phyloP scores from a whole-genome alignment of 2,329 filamentous ascomycete species.

The Dactylonectria estremocensis region DNA sequence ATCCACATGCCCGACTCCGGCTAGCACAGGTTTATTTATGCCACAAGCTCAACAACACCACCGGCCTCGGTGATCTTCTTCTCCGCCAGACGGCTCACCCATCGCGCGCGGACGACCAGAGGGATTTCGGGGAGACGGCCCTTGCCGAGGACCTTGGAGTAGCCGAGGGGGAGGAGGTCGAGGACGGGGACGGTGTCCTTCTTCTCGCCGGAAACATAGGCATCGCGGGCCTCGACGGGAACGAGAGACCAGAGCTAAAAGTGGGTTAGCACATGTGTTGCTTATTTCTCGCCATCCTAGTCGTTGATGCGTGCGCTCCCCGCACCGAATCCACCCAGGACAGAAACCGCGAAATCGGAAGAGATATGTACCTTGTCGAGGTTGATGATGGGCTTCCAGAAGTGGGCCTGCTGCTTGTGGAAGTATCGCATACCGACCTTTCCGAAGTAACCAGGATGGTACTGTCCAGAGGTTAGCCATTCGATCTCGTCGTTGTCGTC shows the following conservation, averaged over 20 bases:
- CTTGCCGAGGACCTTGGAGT: conserved; percentile 99
- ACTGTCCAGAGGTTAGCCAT: conserved; percentile 67
- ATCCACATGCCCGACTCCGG: conserved; percentile 53
- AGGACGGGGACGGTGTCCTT: conserved; percentile 96
- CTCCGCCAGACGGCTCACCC: conserved; percentile 96
- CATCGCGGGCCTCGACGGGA: conserved; percentile 91
- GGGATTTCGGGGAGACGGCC: conserved; percentile 94
- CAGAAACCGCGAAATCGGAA: conserved; percentile 31
- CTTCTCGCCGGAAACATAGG: conserved; percentile 86
- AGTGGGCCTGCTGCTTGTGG: conserved; percentile 95
- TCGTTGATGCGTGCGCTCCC: conserved; percentile 2
- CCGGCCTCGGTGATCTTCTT: conserved; percentile 99
- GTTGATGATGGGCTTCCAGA: conserved; percentile 99
- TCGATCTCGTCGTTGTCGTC: conserved; percentile 23
- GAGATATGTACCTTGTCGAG: conserved; percentile 85
- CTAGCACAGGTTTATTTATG: conserved; percentile 65
- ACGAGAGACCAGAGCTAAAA: conserved; percentile 93
- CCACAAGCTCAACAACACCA: conserved; percentile 95
- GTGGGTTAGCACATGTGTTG: conserved; percentile 47
- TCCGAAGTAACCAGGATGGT: conserved; percentile 99
- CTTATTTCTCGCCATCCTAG: neutral
- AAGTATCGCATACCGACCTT: conserved; percentile 97
- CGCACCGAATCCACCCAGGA: conserved; percentile 3
- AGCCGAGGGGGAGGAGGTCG: conserved; percentile 96
- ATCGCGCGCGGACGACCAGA: conserved; percentile 93